Base-by-base conservation (phyloP, 371 early-diverging fungal genomes). In the Mortierella sp. region DNA sequence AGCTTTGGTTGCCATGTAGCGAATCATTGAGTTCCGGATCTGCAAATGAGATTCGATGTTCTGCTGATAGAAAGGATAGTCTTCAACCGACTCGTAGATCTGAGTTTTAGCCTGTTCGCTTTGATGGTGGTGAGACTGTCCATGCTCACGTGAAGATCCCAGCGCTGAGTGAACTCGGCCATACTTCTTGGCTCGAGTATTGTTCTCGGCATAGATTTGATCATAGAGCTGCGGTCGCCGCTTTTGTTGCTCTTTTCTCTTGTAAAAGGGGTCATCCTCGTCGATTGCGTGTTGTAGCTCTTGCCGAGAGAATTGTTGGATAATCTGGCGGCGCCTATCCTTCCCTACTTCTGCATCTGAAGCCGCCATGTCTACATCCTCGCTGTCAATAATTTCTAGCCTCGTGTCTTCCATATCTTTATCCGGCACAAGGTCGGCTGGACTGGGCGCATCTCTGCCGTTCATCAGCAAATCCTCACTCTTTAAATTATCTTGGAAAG, bases 21-120 rank as follows among this genome's bases (percentile, higher is more conserved):
- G 77, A 15, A 85, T 75, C 64, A 89, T 40, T 7, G 70, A 68
- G 7, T 78, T 76, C 28, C 75, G 68, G 6, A 88, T 62, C 28
- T 71, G 76, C 8, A 59, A 67, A 53, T 89, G 85, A 29, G 58
- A 62, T 19, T 64, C 69, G 15, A 82, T 82, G 34, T 82, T 84
- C 51, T 85, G 85, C 40, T 88, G 75, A 75, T 90, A 91, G 58
- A 90, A 92, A 31, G 91, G 89, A 76, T 89, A 93, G 28, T 92
- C 91, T 19, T 88, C 84, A 19, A 89, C 68, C 0, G 66, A 66
- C 26, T 70, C 57, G 67, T 85, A 87, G 5, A 87, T 13, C 22
- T 78, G 66, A 83, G 85, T 83, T 42, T 73, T 68, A 45, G 84
- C 82, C 40, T 83, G 65, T 58, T 90, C 75, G 54, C 86, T 63